A percentile compares a stretch with the other conserved stretches of the same genome.
Evolutionary conservation across 352 stramenopile genomes (phyloP).

Genomic region (Elongisporangium prolatum): DNA sequence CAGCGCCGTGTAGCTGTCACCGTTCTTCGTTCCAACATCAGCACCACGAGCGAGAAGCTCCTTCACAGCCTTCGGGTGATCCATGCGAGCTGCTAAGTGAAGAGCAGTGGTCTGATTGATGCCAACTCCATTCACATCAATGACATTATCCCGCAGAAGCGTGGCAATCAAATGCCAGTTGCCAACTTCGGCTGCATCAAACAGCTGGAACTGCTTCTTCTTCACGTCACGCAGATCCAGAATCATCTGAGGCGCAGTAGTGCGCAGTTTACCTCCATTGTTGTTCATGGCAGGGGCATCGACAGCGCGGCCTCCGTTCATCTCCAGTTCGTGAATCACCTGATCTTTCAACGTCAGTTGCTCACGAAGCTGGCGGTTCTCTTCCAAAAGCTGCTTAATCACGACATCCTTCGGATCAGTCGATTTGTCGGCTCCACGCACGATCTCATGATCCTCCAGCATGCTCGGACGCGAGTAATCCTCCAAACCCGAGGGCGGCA

Average conservation of each 20-base stretch:
- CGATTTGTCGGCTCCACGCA: conserved; percentile 70
- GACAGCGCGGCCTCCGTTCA: conserved; percentile 41
- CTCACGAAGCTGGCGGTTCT: conserved; percentile 73
- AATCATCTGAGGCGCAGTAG: conserved; percentile 73
- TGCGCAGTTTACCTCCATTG: conserved; percentile 26
- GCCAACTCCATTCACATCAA: conserved; percentile 83
- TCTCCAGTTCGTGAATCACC: conserved; percentile 82
- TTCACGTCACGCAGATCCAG: conserved; percentile 80
- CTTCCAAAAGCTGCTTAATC: conserved; percentile 83
- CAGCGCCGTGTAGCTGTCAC: conserved; percentile 78
- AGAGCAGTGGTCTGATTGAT: conserved; percentile 85
- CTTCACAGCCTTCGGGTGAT: conserved; percentile 71
- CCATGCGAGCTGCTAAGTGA: conserved; percentile 70
- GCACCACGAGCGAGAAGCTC: conserved; percentile 67
- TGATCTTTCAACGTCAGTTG: conserved; percentile 80
- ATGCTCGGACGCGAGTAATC: conserved; percentile 83
- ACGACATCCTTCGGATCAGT: conserved; percentile 85
- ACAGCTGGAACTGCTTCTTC: conserved; percentile 88
- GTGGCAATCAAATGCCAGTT: conserved; percentile 82
- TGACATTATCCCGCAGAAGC: conserved; percentile 74
- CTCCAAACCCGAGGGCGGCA: conserved; percentile 24
- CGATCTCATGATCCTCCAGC: conserved; percentile 80
- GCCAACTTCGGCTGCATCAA: conserved; percentile 78
- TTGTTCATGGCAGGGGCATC: conserved; percentile 9
- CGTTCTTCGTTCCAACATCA: conserved; percentile 58